phyloP scores from a whole-genome alignment of 768 basidiomycete species.

The Pleurotus sapidus region DNA sequence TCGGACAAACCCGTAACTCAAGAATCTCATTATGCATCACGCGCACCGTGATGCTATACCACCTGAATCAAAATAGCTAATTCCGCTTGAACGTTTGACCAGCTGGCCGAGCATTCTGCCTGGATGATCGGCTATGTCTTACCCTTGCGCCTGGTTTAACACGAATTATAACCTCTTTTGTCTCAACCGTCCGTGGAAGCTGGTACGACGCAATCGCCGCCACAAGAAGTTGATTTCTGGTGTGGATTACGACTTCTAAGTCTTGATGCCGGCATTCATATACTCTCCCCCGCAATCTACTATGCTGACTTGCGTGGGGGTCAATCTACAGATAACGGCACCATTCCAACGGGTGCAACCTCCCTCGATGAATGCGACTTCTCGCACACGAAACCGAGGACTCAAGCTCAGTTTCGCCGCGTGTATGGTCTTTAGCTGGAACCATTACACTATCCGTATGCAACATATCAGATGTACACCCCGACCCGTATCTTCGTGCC shows the following conservation, averaged over 20 bases:
- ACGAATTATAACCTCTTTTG: neutral
- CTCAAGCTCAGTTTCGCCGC: too few species aligned
- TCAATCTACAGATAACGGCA: neutral
- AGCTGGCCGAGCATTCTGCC: neutral
- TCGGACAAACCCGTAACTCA: neutral
- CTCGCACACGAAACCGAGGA: too few species aligned
- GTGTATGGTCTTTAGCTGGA: too few species aligned
- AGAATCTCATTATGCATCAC: too few species aligned
- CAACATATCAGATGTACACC: too few species aligned
- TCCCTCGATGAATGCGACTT: neutral
- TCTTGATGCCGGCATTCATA: slow-evolving; percentile 3
- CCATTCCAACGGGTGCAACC: neutral
- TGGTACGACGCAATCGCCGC: neutral
- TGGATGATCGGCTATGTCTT: neutral
- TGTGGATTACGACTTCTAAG: neutral
- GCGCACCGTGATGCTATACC: too few species aligned
- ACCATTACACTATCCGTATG: too few species aligned
- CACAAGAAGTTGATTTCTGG: neutral
- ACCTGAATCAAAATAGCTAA: too few species aligned
- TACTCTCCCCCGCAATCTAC: slow-evolving; percentile 4
- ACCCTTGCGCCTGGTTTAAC: too few species aligned
- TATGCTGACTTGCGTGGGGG: neutral
- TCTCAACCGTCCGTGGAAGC: neutral
- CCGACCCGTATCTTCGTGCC: too few species aligned
- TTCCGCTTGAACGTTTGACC: neutral